Base-by-base conservation (phyloP, 2,329 filamentous ascomycete species). In the Fusarium caatingaense region DNA sequence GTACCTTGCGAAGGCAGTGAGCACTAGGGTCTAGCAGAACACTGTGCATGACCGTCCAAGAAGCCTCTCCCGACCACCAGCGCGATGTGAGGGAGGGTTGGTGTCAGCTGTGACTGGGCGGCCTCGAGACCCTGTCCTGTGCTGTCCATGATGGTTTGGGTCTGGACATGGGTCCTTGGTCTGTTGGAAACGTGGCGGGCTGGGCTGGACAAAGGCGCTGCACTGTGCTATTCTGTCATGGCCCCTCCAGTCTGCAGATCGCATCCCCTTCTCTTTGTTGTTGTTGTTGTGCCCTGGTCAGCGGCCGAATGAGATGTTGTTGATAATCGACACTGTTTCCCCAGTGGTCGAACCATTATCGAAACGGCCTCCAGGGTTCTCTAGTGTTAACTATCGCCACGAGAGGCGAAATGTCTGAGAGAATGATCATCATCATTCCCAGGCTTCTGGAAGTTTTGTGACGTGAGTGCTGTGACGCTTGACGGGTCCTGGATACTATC, bases 111-210 rank as follows among this genome's bases (percentile, higher is more conserved):
- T 75, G 71, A 75, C 67, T 75, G 73, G 72, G 59, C 63, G 63
- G 72, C 60, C 59, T 71, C 53, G 51, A 72, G 51, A 50, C 60
- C 60, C 60, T 66, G 58, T 40, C 60, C 56, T 46, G 55, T 49
- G 60, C 60, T 60, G 48, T 59, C 49, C 49, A 42, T 50, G 58
- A 56, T 65, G 65, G 58, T 51, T 69, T 65, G 58, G 56, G 50
- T 67, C 65, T 72, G 49, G 59, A 58, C 72, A 71, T 68, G 72
- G 30, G 27, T 56, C 30, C 41, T 37, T 47, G 72, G 58, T 69
- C 48, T 27, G 44, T 69, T 66, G 66, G 70, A 73, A 74, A 74
- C 72, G 72, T 74, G 72, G 72, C 72, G 72, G 64, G 68, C 63
- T 68, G 70, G 64, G 63, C 63, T 63, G 58, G 60, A 40, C 40